A percentile compares a stretch with the other conserved stretches of the same genome.
phyloP scores from a whole-genome alignment of 75 land plant genomes.

The Pinus tabuliformis region DNA sequence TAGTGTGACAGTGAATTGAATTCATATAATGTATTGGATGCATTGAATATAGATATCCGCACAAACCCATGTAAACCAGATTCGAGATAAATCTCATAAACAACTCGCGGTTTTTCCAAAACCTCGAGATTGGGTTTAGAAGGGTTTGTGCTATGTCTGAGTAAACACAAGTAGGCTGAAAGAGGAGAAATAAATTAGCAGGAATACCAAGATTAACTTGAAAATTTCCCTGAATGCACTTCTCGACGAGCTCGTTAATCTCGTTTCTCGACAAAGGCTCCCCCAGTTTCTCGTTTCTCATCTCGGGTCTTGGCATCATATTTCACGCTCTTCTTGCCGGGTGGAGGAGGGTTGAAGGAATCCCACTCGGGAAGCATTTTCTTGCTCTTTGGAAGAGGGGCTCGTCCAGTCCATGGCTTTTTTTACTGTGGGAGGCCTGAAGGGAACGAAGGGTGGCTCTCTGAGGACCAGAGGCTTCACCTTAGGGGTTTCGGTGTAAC shows the following conservation, averaged over 20 bases:
- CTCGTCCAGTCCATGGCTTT: constrained; percentile 94
- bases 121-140: too few relatives aligned
- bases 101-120: too few relatives aligned
- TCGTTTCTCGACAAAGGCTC: constrained; percentile 77
- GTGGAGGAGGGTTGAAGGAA: constrained; percentile 72
- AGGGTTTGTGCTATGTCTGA: too few relatives aligned
- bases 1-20: too few relatives aligned
- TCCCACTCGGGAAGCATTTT: constrained; percentile 82
- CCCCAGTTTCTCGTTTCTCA: constrained; percentile 90
- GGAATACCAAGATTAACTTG: constrained; percentile 86
- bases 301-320: constrained; percentile 55
- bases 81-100: too few relatives aligned
- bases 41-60: too few relatives aligned
- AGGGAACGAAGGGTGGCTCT: constrained; percentile 67
- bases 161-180: too few relatives aligned
- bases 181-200: too few relatives aligned
- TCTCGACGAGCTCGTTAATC: constrained; percentile 46
- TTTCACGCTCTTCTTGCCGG: constrained; percentile 84
- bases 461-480: constrained; percentile 62
- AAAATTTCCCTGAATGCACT: constrained; percentile 30
- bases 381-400: constrained; percentile 71
- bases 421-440: constrained; percentile 75
- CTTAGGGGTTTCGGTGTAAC: constrained; percentile 91
- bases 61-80: too few relatives aligned
- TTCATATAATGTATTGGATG: too few relatives aligned